Base-by-base conservation (phyloP, 2,329 filamentous ascomycete genomes). In the Phialemoniopsis sp. region DNA sequence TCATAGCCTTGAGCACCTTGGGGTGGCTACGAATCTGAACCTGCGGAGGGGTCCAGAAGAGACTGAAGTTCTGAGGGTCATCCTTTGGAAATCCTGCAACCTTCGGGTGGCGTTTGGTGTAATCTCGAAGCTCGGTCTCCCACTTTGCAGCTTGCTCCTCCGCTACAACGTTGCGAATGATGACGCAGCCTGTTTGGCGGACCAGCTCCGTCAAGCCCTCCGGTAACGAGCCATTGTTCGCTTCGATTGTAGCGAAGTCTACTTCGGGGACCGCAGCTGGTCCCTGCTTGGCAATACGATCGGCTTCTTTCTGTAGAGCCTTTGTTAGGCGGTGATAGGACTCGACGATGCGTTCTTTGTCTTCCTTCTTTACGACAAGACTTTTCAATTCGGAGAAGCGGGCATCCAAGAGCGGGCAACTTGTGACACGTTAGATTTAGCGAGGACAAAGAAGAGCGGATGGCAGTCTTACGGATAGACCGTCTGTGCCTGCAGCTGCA, bases 151-250 rank as follows among this genome's bases (percentile, higher is more conserved):
- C 53, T 21, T 45, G 36, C 17, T 49, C 50, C 36, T 51, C 46
- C 2, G 42, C 19, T 4, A 55, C 50, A 3, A 55, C 51, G 29
- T 38, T 36, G 9, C 53, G 47, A 6, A 55, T 26, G 30, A 55
- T 49, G 5, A 51, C 32, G 32, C 47, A 52, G 8, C 48, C 51
- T 10, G 6, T 6, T 10, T 26, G 6, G 21, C 21, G 21, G 21
- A 26, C 12, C 46, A 48, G 13, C 35, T 36, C 19, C 37, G 34
- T 14, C 18, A 46, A 29, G n/a, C 37, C 44, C 4, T 34, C 37
- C 7, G 46, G 43, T 2, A 48, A 37, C 16, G 15, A 10, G 7
- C 40, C 43, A n/a, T 40, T 36, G 35, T 45, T 43, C 5, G 26
- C 37, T 19, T 42, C 34, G 37, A 49, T 34, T n/a, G n/a, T 10